Evolutionary conservation across 1,284 basidiomycete genomes (phyloP).

Genomic region (Cutaneotrichosporon daszewskae): DNA sequence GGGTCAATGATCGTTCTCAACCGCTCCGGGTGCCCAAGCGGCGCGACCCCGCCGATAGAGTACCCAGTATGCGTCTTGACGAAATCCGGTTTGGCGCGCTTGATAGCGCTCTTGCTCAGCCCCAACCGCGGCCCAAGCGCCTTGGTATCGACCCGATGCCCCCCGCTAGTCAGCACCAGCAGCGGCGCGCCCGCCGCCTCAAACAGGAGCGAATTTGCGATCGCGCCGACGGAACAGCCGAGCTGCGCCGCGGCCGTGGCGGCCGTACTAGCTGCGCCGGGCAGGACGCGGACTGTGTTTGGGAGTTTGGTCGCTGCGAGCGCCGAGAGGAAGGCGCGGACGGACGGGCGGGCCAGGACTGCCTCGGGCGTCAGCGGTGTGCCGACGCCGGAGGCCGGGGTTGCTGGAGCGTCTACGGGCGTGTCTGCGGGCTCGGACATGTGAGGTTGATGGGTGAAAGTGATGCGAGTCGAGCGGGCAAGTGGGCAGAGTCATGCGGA

Average conservation of each 20-base stretch:
- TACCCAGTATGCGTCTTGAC: constrained; percentile 7
- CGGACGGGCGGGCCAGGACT: constrained; percentile 8
- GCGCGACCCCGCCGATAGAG: constrained; percentile 14
- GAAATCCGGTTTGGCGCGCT: constrained; percentile 9
- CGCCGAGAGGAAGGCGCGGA: constrained; percentile 2
- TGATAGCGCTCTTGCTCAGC: constrained; percentile 4
- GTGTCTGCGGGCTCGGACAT: too few species aligned
- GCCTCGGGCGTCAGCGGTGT: constrained; percentile 1
- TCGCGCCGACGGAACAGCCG: constrained; percentile 7
- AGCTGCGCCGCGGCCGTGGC: constrained; percentile 10
- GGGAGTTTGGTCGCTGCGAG: neutral
- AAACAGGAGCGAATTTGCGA: constrained; percentile 18
- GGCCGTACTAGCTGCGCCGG: constrained; percentile 6
- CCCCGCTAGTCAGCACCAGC: constrained; percentile 10
- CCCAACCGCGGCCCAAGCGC: constrained; percentile 6
- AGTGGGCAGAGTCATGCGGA: too few species aligned
- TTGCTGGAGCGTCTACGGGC: too few species aligned
- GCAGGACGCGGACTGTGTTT: constrained; percentile 5
- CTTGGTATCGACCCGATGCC: constrained; percentile 11
- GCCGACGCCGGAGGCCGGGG: too few species aligned
- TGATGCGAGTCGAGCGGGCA: too few species aligned
- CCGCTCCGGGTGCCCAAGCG: constrained; percentile 2
- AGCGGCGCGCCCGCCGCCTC: constrained; percentile 1
- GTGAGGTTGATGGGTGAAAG: too few species aligned
- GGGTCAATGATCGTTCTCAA: constrained; percentile 10